phyloP scores from a whole-genome alignment of 345 rosid species.

The Acer negundo region DNA sequence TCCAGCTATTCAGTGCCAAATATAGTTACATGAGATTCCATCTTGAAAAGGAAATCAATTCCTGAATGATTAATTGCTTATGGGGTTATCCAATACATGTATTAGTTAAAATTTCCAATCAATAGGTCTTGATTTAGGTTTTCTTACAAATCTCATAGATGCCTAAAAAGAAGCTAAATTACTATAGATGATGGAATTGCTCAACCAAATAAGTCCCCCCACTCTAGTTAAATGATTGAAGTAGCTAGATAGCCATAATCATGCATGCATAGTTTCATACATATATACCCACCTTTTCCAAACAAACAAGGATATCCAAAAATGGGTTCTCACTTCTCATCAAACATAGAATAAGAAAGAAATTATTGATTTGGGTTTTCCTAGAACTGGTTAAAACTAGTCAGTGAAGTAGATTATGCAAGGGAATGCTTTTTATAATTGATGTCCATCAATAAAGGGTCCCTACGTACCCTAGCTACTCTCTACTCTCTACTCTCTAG shows the following conservation, averaged over 20 bases:
- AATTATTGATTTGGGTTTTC: not conserved
- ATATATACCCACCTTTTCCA: not conserved
- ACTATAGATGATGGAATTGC: conserved; percentile 18
- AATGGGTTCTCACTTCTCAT: not conserved
- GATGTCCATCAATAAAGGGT: conserved; percentile 15
- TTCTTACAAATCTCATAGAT: conserved; percentile 20
- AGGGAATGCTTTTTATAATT: conserved; percentile 7
- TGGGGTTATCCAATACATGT: not conserved
- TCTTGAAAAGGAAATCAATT: not conserved
- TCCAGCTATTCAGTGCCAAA: not conserved
- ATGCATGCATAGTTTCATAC: not conserved
- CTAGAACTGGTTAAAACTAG: not conserved
- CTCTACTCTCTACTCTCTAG: too few relatives aligned
- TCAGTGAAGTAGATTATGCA: not conserved
- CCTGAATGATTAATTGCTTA: not conserved
- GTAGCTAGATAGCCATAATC: not conserved
- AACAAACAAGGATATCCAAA: conserved; percentile 2
- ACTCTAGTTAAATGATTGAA: not conserved
- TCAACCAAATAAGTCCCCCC: conserved; percentile 17
- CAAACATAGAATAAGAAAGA: not conserved
- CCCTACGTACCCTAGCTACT: conserved; percentile 13
- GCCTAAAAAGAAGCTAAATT: not conserved
- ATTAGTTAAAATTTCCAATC: conserved; percentile 26
- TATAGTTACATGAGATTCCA: not conserved
- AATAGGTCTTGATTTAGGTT: conserved; percentile 18